phyloP scores from a whole-genome alignment of 2,329 filamentous ascomycete species.

The Verticillium nonalfalfae region DNA sequence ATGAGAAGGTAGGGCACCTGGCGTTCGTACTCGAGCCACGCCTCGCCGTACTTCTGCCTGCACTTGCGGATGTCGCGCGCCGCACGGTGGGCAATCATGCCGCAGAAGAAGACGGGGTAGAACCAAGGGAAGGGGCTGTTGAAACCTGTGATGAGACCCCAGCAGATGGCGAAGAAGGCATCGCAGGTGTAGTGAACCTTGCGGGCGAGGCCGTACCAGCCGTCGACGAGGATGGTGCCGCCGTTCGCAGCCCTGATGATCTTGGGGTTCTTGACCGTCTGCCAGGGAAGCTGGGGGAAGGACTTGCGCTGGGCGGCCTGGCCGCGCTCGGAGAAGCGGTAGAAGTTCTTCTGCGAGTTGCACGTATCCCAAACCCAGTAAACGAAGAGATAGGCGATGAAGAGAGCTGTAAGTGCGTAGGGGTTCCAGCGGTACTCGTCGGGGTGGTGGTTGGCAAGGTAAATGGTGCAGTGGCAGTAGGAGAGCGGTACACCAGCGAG shows the following conservation, averaged over 20 bases:
- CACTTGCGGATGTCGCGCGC: conserved; percentile 70
- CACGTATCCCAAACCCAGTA: conserved; percentile 92
- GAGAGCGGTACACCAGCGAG: conserved; percentile 83
- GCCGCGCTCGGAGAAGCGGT: conserved; percentile 73
- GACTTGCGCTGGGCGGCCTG: conserved; percentile 64
- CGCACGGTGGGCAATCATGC: conserved; percentile 77
- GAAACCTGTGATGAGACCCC: conserved; percentile 80
- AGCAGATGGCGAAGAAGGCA: conserved; percentile 68
- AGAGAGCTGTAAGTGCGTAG: conserved; percentile 59
- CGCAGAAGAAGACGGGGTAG: conserved; percentile 73
- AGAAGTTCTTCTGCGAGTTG: conserved; percentile 92
- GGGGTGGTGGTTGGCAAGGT: conserved; percentile 77
- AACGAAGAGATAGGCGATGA: conserved; percentile 66
- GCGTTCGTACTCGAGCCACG: conserved; percentile 76
- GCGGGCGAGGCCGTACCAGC: conserved; percentile 59
- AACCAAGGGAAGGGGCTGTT: conserved; percentile 83
- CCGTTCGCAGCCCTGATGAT: conserved; percentile 67
- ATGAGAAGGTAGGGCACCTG: conserved; percentile 79
- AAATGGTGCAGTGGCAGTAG: conserved; percentile 92
- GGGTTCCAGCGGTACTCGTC: conserved; percentile 72
- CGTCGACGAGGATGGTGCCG: conserved; percentile 73
- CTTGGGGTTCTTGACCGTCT: conserved; percentile 73
- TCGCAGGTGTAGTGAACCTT: conserved; percentile 68
- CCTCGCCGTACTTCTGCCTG: conserved; percentile 71
- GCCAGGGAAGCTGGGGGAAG: conserved; percentile 90